A percentile compares a stretch with the other conserved stretches of the same genome.
These are phyloP conservation scores for Solanum gandarillasii DNA, from an alignment of 257 asterid species.

Conservation along the genomic window DNA sequence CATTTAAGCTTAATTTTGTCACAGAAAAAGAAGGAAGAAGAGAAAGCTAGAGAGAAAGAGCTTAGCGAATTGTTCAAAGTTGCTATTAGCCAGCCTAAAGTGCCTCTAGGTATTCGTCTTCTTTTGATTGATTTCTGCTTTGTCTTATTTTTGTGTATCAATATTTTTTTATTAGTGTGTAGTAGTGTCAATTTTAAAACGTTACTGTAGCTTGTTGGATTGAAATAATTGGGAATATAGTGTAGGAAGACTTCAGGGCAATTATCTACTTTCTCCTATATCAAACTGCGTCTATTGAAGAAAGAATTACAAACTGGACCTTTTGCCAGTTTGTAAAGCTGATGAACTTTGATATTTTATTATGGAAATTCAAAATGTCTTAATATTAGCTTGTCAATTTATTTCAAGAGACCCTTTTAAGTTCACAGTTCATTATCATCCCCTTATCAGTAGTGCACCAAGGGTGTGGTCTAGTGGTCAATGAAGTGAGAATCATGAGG, in stretches of 20 bases:
- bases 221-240: background rate
- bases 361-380: background rate
- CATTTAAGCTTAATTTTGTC: background rate
- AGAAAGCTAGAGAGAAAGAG: conserved; percentile 85
- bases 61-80: conserved; percentile 71
- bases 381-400: background rate
- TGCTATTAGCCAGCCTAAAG: conserved; percentile 92
- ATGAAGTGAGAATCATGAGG: background rate
- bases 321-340: background rate
- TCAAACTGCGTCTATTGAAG: background rate
- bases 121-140: background rate
- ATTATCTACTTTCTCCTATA: background rate
- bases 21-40: conserved; percentile 99
- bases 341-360: background rate
- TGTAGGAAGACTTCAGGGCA: background rate
- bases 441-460: background rate
- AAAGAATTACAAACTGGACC: background rate
- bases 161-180: background rate
- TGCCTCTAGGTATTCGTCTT: conserved; percentile 58
- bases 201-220: background rate
- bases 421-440: background rate
- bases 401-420: background rate
- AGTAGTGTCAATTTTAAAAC: background rate
- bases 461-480: background rate
- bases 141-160: background rate